A percentile compares a stretch with the other conserved stretches of the same genome.
Evolutionary conservation across 495 filamentous ascomycete species (phyloP).

Genomic region (Aspergillus steynii): DNA sequence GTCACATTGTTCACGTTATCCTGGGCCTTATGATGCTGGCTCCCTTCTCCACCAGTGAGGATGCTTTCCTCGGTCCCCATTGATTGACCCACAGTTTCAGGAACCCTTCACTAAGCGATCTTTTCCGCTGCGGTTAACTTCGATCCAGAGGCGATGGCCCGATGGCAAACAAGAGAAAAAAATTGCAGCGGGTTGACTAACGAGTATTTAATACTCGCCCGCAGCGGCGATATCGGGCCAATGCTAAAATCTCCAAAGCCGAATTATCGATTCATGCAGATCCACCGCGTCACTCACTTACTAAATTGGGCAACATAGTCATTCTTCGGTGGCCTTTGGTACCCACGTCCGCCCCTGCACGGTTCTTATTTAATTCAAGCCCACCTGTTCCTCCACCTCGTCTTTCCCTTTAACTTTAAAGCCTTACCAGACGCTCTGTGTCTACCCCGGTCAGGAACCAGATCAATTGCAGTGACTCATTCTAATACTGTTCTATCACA

Average conservation of each 20-base stretch:
- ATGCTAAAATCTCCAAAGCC: conserved; percentile 6
- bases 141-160: neutral
- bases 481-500: conserved; percentile 12
- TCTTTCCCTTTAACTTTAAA: neutral
- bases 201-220: conserved; percentile 1
- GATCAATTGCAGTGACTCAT: neutral
- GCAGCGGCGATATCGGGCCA: conserved; percentile 25
- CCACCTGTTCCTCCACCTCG: neutral
- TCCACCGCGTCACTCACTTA: conserved; percentile 5
- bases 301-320: neutral
- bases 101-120: conserved; percentile 14
- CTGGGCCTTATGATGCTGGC: conserved; percentile 1
- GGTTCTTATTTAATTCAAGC: neutral
- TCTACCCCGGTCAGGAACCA: neutral
- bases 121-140: neutral
- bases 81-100: conserved; percentile 16
- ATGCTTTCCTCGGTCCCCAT: conserved; percentile 1
- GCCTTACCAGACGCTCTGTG: neutral
- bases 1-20: neutral
- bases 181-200: neutral
- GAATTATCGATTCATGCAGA: conserved; percentile 12
- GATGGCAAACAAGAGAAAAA: conserved; percentile 8
- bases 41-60: conserved; percentile 4
- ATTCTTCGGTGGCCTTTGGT: neutral
- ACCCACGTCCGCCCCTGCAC: neutral